These are phyloP conservation scores for Inga oerstediana DNA, from an alignment of 306 rosid species.

Conservation along the genomic window DNA sequence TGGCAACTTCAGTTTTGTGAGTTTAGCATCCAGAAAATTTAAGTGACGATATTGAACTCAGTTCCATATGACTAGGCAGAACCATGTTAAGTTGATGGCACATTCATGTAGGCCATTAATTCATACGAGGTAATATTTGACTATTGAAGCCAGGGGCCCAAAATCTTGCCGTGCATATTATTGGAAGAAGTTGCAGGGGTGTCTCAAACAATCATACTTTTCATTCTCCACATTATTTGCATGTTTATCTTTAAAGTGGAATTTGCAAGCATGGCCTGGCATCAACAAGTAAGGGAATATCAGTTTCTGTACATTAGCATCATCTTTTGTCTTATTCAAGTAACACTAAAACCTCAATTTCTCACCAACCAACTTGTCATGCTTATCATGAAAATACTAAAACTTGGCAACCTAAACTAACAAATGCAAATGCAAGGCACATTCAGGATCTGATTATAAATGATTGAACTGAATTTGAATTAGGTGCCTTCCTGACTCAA, in stretches of 20 bases:
- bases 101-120: neutral
- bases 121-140: neutral
- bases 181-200: conserved; percentile 24
- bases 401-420: neutral
- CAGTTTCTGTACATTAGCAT: neutral
- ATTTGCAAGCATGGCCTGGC: neutral
- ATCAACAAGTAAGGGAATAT: neutral
- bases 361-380: neutral
- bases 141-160: conserved; percentile 1
- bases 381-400: neutral
- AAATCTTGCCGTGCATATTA: neutral
- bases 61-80: conserved; percentile 6
- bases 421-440: neutral
- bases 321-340: neutral
- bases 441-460: neutral
- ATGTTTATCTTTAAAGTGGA: neutral
- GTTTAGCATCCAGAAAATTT: conserved; percentile 18
- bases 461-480: neutral
- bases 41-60: neutral
- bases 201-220: neutral
- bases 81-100: neutral
- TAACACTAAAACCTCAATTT: neutral
- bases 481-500: conserved; percentile 6
- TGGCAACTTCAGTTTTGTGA: conserved; percentile 18
- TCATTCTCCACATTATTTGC: neutral